Conservation (phyloP, 371 early-diverging fungal species). For the Rhizopus sp. region DNA sequence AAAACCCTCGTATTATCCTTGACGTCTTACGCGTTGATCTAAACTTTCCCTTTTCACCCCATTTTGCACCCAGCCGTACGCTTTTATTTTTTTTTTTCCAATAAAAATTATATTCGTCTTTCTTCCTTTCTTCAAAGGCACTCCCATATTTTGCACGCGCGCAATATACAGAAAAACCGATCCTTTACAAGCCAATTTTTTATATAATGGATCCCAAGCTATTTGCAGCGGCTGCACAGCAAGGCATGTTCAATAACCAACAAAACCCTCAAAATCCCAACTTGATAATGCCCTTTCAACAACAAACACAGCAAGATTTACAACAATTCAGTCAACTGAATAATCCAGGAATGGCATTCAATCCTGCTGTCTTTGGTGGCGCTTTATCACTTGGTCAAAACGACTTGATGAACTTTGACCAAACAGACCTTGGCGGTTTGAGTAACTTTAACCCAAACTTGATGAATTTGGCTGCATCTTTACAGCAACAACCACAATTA, state of each 20-base stretch:
- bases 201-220: slow-evolving; percentile 45
- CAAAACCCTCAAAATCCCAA: slow-evolving; percentile 31
- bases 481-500: slow-evolving; percentile 20
- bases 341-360: slow-evolving; percentile 21
- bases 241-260: slow-evolving; percentile 31
- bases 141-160: background rate
- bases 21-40: too few relatives aligned
- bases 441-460: slow-evolving; percentile 29
- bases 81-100: background rate
- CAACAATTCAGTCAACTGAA: slow-evolving; percentile 25
- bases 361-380: slow-evolving; percentile 27
- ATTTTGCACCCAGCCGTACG: background rate
- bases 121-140: background rate
- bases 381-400: slow-evolving; percentile 27
- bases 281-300: slow-evolving; percentile 42
- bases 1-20: too few relatives aligned
- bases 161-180: slow-evolving; percentile 1
- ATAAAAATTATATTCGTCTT: background rate
- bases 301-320: slow-evolving; percentile 30
- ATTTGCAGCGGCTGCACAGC: slow-evolving; percentile 36
- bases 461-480: slow-evolving; percentile 10
- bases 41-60: too few relatives aligned
- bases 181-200: slow-evolving; percentile 3
- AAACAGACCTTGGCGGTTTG: slow-evolving; percentile 29
- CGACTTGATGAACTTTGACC: slow-evolving; percentile 31